Conservation (phyloP, 2,329 filamentous ascomycete genomes). For the Coleophoma crateriformis region DNA sequence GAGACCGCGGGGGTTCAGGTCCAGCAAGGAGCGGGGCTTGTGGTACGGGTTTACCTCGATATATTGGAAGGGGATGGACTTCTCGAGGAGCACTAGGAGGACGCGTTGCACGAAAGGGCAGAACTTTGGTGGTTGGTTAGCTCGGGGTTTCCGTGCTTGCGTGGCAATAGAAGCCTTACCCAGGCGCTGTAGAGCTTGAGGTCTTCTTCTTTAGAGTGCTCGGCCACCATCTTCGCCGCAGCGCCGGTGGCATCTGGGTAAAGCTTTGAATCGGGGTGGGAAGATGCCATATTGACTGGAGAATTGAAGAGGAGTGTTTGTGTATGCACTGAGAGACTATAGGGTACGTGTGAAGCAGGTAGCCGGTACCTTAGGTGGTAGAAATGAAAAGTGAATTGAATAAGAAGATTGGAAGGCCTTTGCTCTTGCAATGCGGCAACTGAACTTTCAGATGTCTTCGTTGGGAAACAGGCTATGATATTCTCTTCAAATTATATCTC, state of each 20-base stretch:
- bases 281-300: slow-evolving; percentile 4
- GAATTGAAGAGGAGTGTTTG: too few relatives aligned
- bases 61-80: slow-evolving; percentile 68
- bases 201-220: slow-evolving; percentile 40
- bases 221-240: slow-evolving; percentile 40
- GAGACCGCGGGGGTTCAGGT: slow-evolving; percentile 69
- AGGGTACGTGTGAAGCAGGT: too few relatives aligned
- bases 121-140: slow-evolving; percentile 7
- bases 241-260: slow-evolving; percentile 41
- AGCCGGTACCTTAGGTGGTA: too few relatives aligned
- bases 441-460: too few relatives aligned
- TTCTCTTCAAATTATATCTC: too few relatives aligned
- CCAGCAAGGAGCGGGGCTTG: slow-evolving; percentile 62
- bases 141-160: too few relatives aligned
- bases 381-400: too few relatives aligned
- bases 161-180: slow-evolving; percentile 39
- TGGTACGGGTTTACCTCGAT: slow-evolving; percentile 69
- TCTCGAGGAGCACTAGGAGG: slow-evolving; percentile 71
- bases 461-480: too few relatives aligned
- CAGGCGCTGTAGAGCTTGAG: slow-evolving; percentile 68
- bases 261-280: slow-evolving; percentile 22
- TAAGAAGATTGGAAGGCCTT: too few relatives aligned
- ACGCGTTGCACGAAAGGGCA: slow-evolving; percentile 65
- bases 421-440: too few relatives aligned
- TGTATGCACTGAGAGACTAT: too few relatives aligned